Evolutionary conservation across 495 filamentous ascomycete species (phyloP).

Genomic region (Trichocladium antarcticum): DNA sequence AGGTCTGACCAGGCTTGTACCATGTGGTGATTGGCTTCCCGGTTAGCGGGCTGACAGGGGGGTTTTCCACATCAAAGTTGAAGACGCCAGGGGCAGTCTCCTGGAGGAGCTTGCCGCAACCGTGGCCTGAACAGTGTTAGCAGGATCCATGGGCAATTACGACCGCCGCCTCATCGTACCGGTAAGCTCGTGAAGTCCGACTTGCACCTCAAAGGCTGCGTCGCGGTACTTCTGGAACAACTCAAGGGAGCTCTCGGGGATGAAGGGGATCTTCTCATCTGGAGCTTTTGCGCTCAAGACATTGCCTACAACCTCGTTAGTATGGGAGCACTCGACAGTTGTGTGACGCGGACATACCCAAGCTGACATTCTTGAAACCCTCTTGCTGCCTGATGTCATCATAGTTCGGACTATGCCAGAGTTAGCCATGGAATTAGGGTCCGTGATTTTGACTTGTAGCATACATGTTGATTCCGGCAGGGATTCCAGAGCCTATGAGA

Average conservation of each 20-base stretch:
- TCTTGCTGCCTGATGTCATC: conserved; percentile 86
- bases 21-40: conserved; percentile 67
- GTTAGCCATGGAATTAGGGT: conserved; percentile 35
- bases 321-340: neutral
- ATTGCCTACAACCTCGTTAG: conserved; percentile 57
- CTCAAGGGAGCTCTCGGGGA: conserved; percentile 57
- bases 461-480: conserved; percentile 57
- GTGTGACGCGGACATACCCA: conserved; percentile 11
- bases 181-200: conserved; percentile 89
- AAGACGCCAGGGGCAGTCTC: conserved; percentile 69
- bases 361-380: conserved; percentile 91
- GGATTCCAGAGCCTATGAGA: conserved; percentile 57
- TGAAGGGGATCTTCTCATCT: conserved; percentile 82
- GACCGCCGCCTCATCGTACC: conserved; percentile 31
- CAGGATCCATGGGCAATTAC: neutral
- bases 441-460: neutral
- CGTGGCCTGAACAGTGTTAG: conserved; percentile 43
- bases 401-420: conserved; percentile 60
- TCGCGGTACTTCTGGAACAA: conserved; percentile 74
- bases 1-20: conserved; percentile 91
- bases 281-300: conserved; percentile 82
- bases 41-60: conserved; percentile 69
- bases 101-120: conserved; percentile 88
- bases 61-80: conserved; percentile 76
- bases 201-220: conserved; percentile 84